Conservation (phyloP, 1,139 yeast genomes). For the Hyphopichia fennica region DNA sequence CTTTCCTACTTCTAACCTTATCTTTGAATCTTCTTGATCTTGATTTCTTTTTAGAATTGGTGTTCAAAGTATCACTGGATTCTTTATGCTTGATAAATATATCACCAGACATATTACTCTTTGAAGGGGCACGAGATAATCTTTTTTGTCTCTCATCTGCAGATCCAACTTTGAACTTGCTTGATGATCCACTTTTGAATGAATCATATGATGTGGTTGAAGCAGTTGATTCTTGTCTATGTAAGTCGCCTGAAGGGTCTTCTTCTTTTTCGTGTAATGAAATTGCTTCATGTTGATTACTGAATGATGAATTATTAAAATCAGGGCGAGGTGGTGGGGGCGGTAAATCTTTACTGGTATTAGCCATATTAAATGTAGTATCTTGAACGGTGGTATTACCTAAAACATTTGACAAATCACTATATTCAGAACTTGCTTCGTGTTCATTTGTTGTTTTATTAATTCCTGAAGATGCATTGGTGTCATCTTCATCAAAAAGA, state of each 20-base stretch:
- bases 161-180: constrained; percentile 33
- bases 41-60: background rate
- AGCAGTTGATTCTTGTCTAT: constrained; percentile 27
- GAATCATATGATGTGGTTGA: constrained; percentile 35
- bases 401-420: background rate
- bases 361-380: background rate
- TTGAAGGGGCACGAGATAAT: background rate
- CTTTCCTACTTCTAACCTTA: constrained; percentile 2
- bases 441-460: background rate
- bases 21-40: constrained; percentile 3
- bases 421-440: background rate
- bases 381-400: background rate
- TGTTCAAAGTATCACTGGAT: background rate
- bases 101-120: background rate
- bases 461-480: constrained; percentile 7
- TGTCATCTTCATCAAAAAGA: constrained; percentile 28
- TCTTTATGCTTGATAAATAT: background rate
- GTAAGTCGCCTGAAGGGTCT: background rate
- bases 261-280: background rate
- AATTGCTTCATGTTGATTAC: background rate
- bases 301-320: background rate
- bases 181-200: constrained; percentile 38
- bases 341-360: background rate
- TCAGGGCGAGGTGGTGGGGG: constrained; percentile 1
- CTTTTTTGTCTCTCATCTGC: constrained; percentile 13